Base-by-base conservation (phyloP, 164 flowering plant species). In the Macadamia tetraphylla region DNA sequence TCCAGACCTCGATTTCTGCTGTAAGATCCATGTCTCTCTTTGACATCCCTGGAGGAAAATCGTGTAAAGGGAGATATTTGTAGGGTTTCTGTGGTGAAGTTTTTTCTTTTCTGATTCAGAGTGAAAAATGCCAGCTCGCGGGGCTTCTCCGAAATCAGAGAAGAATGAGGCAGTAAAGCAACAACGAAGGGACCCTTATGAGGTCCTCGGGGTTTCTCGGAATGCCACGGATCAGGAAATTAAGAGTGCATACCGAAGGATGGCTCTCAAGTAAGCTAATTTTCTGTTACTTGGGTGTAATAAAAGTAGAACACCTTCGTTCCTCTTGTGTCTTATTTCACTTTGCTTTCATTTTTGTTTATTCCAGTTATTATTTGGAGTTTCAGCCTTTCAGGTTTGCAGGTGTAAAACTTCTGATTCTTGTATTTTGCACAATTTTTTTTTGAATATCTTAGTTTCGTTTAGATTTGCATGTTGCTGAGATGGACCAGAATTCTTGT, bases 191-290 rank as follows among this genome's bases (percentile, higher is more conserved):
- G 98, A 93, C 73, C 96, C 92, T 0, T 93, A 93, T 59, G 96
- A 91, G 80, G 95, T 89, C 56, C 89, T 93, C 29, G 92, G 91
- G 4, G 85, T 90, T 58, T 77, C 84, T 12, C 75, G 85, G 58
- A 81, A 74, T 79, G 83, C 94, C 32, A 82, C 93, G 6, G 98
- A 90, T 74, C 98, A 90, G 75, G 92, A 93, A 74, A 88, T 93
- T 71, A 93, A 93, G 73, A 72, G 75, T 67, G 92, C 98, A 15
- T 93, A 93, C 73, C 74, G 98, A n/a, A 93, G 80, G 79, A 71
- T 93, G 85, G 98, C 98, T 73, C 87, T 91, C 68, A 93, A 82
- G 98, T 93, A 82, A 67, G 87, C 60, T 51, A 7, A 17, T 49
- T 40, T 11, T 49, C 10, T 29, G n/a, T 52, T 71, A 23, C 23